phyloP scores from a whole-genome alignment of 768 basidiomycete species.

The Lactarius psammicola region DNA sequence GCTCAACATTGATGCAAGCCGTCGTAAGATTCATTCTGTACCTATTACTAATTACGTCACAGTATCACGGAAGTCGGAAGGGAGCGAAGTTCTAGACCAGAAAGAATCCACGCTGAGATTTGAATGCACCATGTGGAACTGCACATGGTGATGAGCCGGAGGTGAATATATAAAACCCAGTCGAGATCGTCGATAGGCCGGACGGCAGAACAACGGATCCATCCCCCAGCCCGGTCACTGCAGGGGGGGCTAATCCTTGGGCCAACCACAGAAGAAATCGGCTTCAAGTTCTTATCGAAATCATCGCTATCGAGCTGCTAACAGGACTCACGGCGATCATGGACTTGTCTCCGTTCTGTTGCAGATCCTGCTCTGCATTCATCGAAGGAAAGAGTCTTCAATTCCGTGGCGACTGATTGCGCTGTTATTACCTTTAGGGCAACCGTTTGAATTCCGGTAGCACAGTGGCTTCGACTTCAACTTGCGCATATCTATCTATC shows the following conservation, averaged over 20 bases:
- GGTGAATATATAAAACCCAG: no score
- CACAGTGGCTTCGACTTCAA: neutral
- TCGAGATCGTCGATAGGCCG: no score
- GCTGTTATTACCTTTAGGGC: no score
- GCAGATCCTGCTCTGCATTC: no score
- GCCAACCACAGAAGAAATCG: neutral
- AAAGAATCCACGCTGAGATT: neutral
- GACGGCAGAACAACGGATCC: no score
- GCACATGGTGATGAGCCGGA: neutral
- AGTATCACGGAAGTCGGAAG: neutral
- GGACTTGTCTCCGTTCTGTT: no score
- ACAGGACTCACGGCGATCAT: no score
- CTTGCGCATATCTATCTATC: neutral
- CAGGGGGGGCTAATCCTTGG: neutral
- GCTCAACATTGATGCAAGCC: neutral
- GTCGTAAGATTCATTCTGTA: neutral
- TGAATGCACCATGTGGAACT: neutral
- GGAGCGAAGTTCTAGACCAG: neutral
- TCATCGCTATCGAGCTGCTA: no score
- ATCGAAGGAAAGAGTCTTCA: neutral
- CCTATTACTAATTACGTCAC: neutral
- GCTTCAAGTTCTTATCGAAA: no score
- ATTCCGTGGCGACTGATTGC: neutral
- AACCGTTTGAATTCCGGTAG: neutral
- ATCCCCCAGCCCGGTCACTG: neutral